Evolutionary conservation across 2,329 filamentous ascomycete genomes (phyloP).

Genomic region (Colletotrichum cereale): DNA sequence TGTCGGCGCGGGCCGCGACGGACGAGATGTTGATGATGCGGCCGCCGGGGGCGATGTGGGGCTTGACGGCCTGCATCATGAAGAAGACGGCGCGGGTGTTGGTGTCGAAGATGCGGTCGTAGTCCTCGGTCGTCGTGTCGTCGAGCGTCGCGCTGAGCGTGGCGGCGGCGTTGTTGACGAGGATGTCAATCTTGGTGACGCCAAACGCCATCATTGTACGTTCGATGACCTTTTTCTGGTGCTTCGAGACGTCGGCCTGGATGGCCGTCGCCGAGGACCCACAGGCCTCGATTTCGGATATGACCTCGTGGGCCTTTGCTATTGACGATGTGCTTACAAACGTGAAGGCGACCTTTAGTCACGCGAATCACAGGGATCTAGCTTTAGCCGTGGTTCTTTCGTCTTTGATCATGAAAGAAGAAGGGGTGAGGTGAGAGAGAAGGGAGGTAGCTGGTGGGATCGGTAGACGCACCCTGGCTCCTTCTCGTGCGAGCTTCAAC

Average conservation of each 20-base stretch:
- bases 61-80: constrained; percentile 41
- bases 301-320: constrained; percentile 41
- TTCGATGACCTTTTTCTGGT: constrained; percentile 41
- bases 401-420: neutral
- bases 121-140: constrained; percentile 39
- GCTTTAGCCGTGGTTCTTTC: constrained; percentile 26
- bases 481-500: constrained; percentile 66
- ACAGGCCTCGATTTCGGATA: constrained; percentile 43
- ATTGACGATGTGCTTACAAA: constrained; percentile 41
- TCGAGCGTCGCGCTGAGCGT: constrained; percentile 40
- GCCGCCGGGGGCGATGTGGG: constrained; percentile 39
- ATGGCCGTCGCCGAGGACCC: constrained; percentile 43
- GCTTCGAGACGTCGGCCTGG: constrained; percentile 42
- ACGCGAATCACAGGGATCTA: constrained; percentile 13
- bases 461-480: constrained; percentile 60
- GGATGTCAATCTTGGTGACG: constrained; percentile 42
- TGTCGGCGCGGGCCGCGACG: constrained; percentile 40
- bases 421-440: neutral
- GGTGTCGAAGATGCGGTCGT: constrained; percentile 41
- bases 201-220: constrained; percentile 41
- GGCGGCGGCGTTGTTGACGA: constrained; percentile 42
- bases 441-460: neutral
- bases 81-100: constrained; percentile 42
- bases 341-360: constrained; percentile 40
- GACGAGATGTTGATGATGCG: constrained; percentile 44